Evolutionary conservation across 2,329 filamentous ascomycete genomes (phyloP), one percentile per base, ranked within the genome.

Genomic region (Dactylellina drechsleri): DNA sequence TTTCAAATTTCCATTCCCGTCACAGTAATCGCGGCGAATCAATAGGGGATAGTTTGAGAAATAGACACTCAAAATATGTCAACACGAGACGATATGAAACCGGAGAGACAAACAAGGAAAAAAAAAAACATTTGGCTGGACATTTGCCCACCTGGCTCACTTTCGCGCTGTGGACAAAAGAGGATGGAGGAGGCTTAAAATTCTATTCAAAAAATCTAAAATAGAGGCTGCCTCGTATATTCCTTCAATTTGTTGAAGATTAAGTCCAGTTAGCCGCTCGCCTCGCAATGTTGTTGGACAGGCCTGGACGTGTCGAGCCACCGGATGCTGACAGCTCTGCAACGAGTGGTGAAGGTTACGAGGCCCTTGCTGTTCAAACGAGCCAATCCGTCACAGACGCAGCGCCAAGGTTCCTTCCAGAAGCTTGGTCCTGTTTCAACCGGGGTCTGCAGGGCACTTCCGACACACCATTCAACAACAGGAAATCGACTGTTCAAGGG

Each of bases 61-160:
- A 18, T 8, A 16, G 40, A 54, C 56, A 36, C 31, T 36, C 31
- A 7, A 36, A 36, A 36, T 36, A 36, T 36, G 31, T 36, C 52
- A 62, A 67, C 12, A 74, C 70, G 57, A 74, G 70, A 74, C 70
- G 50, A 41, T 74, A 45, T 74, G 70, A 74, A 74, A 74, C 70
- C 15, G 12, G 18, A 61, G 61, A 74, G 50, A 74, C 43, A 58
- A 45, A 36, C 31, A 36, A 36, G 2, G 6, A 36, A 36, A 36
- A 23, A 36, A 36, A 23, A 36, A 36, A 36, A 7, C 31, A 10
- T 10, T 36, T 36, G 31, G 31, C 31, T 36, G 31, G 31, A 5
- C 31, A 5, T 36, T 36, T 36, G 6, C 31, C 2, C 31, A 8
- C 31, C 31, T 23, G 23, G 23, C 23, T 23, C 31, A 4, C 31